Percentiles rank a stretch among this genome's conserved stretches.
Conservation (phyloP, 2,329 filamentous ascomycete species). For the Ploettnerulaceae sp. region DNA sequence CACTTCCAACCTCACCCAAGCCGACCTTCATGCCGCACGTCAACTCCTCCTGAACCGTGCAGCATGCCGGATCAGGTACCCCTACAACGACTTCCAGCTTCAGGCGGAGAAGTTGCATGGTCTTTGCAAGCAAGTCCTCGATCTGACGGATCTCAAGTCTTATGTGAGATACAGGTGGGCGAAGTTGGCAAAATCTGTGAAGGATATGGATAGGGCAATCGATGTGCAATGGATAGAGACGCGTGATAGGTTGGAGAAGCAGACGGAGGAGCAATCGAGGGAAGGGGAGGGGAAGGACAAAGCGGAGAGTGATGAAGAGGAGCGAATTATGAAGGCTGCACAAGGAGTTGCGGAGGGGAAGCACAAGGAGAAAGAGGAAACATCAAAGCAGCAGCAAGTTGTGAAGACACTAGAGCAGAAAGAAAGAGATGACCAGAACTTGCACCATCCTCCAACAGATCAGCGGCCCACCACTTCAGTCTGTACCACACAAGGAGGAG, state of each 20-base stretch:
- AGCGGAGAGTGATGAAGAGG: not conserved
- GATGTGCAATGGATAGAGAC: not conserved
- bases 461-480: not conserved
- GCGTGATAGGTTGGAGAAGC: not conserved
- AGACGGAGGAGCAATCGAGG: not conserved
- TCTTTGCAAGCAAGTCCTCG: not conserved
- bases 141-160: not conserved
- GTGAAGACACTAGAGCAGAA: not conserved
- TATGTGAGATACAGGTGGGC: not conserved
- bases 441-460: not conserved
- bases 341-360: not conserved
- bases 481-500: too few species aligned
- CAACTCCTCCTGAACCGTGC: not conserved
- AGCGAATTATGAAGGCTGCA: not conserved
- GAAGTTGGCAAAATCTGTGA: not conserved
- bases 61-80: not conserved
- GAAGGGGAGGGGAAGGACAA: not conserved
- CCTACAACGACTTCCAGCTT: not conserved
- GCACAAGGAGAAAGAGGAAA: not conserved
- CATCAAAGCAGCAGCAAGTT: not conserved
- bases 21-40: not conserved
- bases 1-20: not conserved
- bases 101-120: not conserved
- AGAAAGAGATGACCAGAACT: too few species aligned
- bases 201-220: not conserved